phyloP scores from a whole-genome alignment of 2,329 filamentous ascomycete genomes.

The Talaromyces piceae region DNA sequence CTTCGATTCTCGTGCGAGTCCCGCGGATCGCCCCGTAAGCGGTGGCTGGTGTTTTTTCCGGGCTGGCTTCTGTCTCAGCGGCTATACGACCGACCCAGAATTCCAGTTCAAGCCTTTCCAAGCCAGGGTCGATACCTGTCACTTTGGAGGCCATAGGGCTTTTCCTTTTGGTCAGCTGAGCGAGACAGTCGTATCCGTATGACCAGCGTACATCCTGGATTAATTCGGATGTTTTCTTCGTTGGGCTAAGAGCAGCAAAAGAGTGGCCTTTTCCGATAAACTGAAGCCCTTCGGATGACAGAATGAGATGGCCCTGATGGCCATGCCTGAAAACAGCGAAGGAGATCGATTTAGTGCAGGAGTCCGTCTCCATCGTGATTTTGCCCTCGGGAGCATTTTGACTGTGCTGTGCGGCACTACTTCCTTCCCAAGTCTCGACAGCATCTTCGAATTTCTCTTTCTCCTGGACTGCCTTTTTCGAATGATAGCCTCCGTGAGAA shows the following conservation, averaged over 20 bases:
- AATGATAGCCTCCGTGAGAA: not conserved
- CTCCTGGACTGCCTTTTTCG: not conserved
- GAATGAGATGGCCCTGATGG: constrained; percentile 8
- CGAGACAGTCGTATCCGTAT: constrained; percentile 3
- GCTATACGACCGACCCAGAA: not conserved
- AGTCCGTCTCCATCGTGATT: not conserved
- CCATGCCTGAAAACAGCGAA: constrained; percentile 5
- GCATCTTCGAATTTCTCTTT: constrained; percentile 7
- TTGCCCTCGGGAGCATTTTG: not conserved
- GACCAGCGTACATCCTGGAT: constrained; percentile 9
- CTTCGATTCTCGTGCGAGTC: constrained; percentile 4
- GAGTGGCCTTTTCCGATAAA: constrained; percentile 9
- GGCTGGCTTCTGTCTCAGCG: not conserved
- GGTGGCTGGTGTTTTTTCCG: not conserved
- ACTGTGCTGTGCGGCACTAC: not conserved
- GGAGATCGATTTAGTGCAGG: not conserved
- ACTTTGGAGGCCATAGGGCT: constrained; percentile 3
- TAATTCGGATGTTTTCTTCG: not conserved
- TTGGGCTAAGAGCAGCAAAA: not conserved
- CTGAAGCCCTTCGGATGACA: constrained; percentile 7
- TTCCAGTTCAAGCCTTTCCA: constrained; percentile 7
- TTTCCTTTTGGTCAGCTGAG: constrained; percentile 8
- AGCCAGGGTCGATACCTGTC: not conserved
- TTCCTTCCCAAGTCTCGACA: constrained; percentile 1
- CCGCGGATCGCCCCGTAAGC: not conserved